phyloP scores from a whole-genome alignment of 2,329 filamentous ascomycete species.

The Blumeria hordei region DNA sequence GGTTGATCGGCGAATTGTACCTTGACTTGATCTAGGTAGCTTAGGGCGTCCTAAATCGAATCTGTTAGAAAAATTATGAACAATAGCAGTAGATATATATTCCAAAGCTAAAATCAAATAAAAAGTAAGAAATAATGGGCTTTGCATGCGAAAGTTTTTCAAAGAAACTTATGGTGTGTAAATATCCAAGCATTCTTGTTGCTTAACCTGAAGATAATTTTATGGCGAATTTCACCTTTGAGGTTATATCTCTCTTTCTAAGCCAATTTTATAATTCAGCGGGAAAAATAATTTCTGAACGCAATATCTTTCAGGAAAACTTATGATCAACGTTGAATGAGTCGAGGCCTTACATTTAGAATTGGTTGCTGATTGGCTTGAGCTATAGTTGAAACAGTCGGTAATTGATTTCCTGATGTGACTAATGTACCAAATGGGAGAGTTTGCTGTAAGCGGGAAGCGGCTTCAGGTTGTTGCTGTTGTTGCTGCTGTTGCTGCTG shows the following conservation, averaged over 20 bases:
- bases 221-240: too few relatives aligned
- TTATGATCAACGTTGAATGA: background rate
- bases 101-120: too few relatives aligned
- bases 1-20: constrained; percentile 93
- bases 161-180: too few relatives aligned
- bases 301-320: background rate
- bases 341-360: constrained; percentile 32
- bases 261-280: too few relatives aligned
- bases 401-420: constrained; percentile 11
- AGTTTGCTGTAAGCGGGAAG: constrained; percentile 33
- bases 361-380: constrained; percentile 63
- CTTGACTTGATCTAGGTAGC: constrained; percentile 94
- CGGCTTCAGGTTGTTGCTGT: constrained; percentile 19
- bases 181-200: too few relatives aligned
- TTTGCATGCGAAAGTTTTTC: too few relatives aligned
- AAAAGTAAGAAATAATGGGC: too few relatives aligned
- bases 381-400: constrained; percentile 27
- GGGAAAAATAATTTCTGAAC: background rate
- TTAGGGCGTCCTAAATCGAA: constrained; percentile 44
- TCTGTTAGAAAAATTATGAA: background rate
- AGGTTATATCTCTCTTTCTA: too few relatives aligned
- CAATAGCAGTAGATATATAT: too few relatives aligned
- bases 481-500: constrained; percentile 19
- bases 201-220: too few relatives aligned
- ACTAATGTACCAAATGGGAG: constrained; percentile 26